Base-by-base conservation (phyloP, 75 land plant species). In the Sequoiadendron giganteum region DNA sequence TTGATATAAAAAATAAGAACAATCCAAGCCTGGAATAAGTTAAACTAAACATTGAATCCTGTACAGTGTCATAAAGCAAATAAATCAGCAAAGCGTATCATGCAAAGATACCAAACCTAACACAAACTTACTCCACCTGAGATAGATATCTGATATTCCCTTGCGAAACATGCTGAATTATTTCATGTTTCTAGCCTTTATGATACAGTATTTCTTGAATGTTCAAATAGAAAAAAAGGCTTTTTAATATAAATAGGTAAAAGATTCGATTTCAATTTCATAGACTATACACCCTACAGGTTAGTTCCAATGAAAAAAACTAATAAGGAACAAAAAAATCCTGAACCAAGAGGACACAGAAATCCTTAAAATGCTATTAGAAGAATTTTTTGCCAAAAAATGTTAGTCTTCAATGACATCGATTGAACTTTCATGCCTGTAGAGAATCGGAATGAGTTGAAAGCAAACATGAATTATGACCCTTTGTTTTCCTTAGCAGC, bases 401-500 rank as follows among this genome's bases (percentile, higher is more conserved):
- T 65, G 1, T 2, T 3, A 58, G 65, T 58, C 65, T 58, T 58
- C n/a, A 21, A 65, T 65, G n/a, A 65, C 70, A 65, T 25, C 0
- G 8, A 65, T 30, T 43, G 42, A 81, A 43, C 84, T 16, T 45
- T 15, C 52, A 45, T 47, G 52, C 28, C 49, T 28, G 25, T 45
- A 81, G 49, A 43, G 30, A 81, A 81, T 45, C 32, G n/a, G 49
- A 45, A 80, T 80, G 83, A 21, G 18, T 42, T 42, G 83, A 80
- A 42, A 25, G 39, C 83, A 43, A 80, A 80, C 83, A 80, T 42
- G 21, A 45, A 45, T 45, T 81, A 81, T 38, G 52, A 81, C 28
- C 49, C 84, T 25, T 18, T 86, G 7, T 82, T 93, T 84, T 90
- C 93, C 58, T 49, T 18, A 58, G 90, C 91, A 39, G 92, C 95